A percentile compares a stretch with the other conserved stretches of the same genome.
phyloP scores from a whole-genome alignment of 108 stramenopile species.

The Cyclostephanos tholiformis region DNA sequence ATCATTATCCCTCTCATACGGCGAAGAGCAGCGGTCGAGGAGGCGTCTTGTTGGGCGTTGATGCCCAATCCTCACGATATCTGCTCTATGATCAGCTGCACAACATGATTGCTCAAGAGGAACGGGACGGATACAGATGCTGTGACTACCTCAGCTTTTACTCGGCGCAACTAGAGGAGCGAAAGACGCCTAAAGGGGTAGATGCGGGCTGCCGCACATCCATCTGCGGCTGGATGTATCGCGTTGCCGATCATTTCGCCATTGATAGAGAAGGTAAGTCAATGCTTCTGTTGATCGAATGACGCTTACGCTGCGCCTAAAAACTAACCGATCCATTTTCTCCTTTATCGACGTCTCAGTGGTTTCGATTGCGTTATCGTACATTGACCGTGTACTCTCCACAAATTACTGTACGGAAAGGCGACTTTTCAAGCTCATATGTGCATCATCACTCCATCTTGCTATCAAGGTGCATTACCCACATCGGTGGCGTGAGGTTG shows the following conservation, averaged over 20 bases:
- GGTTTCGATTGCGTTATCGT: constrained; percentile 47
- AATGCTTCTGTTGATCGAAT: constrained; percentile 13
- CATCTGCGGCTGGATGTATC: constrained; percentile 86
- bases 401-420: constrained; percentile 51
- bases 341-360: constrained; percentile 9
- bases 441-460: constrained; percentile 77
- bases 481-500: constrained; percentile 53
- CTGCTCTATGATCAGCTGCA: constrained; percentile 24
- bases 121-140: constrained; percentile 28
- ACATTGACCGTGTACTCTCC: constrained; percentile 53
- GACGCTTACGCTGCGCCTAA: background rate
- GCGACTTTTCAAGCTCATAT: constrained; percentile 73
- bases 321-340: background rate
- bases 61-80: constrained; percentile 1
- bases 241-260: constrained; percentile 81
- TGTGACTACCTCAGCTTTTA: constrained; percentile 43
- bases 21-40: background rate
- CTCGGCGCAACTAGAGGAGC: background rate
- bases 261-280: constrained; percentile 77
- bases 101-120: constrained; percentile 43
- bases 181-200: constrained; percentile 25
- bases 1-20: constrained; percentile 5
- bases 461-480: constrained; percentile 74
- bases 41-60: constrained; percentile 2
- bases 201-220: constrained; percentile 72